Percentiles rank a stretch among this genome's conserved stretches.
Conservation (phyloP, 139 green algal species). For the Picochlorum sp. region DNA sequence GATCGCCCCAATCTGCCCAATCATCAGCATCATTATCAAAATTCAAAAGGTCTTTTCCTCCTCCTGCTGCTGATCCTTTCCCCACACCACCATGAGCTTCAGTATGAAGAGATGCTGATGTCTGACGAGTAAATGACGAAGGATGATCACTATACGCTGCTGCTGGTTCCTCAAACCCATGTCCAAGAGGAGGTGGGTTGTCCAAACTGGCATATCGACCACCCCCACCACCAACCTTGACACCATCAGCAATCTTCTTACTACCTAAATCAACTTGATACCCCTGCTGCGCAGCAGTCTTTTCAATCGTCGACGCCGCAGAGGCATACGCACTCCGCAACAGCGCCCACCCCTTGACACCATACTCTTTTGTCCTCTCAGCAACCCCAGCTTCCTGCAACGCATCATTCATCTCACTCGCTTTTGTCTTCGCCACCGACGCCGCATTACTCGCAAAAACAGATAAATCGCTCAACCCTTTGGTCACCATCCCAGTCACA, state of each 20-base stretch:
- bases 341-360: slow-evolving; percentile 36
- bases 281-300: slow-evolving; percentile 32
- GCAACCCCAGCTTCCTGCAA: slow-evolving; percentile 18
- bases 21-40: background rate
- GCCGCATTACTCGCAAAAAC: slow-evolving; percentile 19
- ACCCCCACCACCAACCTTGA: background rate
- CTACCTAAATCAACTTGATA: slow-evolving; percentile 43
- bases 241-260: slow-evolving; percentile 8
- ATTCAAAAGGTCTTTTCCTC: background rate
- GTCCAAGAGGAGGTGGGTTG: background rate
- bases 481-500: slow-evolving; percentile 44
- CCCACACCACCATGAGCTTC: too few relatives aligned
- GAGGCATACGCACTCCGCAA: slow-evolving; percentile 36
- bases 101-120: too few relatives aligned
- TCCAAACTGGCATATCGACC: background rate
- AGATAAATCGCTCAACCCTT: slow-evolving; percentile 40
- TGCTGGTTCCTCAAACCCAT: background rate
- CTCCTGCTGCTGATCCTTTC: background rate
- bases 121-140: too few relatives aligned
- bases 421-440: slow-evolving; percentile 5
- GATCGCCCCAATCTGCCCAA: slow-evolving; percentile 4
- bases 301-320: slow-evolving; percentile 32
- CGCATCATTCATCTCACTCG: background rate
- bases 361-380: slow-evolving; percentile 39
- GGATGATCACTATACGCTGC: too few relatives aligned